Evolutionary conservation across 352 stramenopile species (phyloP), one percentile per base, ranked within the genome.

Genomic region (Pythium plurisporium): DNA sequence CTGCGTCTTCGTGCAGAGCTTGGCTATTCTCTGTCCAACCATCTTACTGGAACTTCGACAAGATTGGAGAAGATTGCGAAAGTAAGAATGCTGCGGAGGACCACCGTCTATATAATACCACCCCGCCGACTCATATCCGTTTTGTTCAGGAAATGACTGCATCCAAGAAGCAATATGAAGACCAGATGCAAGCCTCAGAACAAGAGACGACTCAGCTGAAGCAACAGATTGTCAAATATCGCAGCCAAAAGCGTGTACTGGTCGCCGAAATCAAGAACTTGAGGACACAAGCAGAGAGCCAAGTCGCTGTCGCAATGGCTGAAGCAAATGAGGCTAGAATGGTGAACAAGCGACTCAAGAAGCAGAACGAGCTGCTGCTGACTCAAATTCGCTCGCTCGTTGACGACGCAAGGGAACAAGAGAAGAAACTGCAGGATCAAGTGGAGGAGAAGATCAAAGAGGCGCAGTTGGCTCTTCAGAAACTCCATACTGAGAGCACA

Each of bases 291-390:
- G 79, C 64, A 1, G 79, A 90, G 23, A 77, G 82, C 7, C 82
- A 94, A 58, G 72, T 91, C 40, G 67, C 83, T 5, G 79, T 91
- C n/a, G 83, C 81, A 5, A 88, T 91, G 73, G 83, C 83, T 5
- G 83, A 94, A 75, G 83, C 83, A 4, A 86, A 69, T 38, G 83
- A 94, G 55, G 77, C 83, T n/a, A 75, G 83, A n/a, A 94, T 94
- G 83, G 83, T 91, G 42, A 91, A 94, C 50, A 78, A 73, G 33
- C 69, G 83, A 4, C 54, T 94, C 48, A 91, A 94, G 53, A 87
- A 80, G 57, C 83, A 94, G 56, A 94, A 94, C 47, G 81, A 90
- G 53, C 55, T 94, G 36, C 44, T 94, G 26, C 30, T 94, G 40
- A 91, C 75, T 5, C 83, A 94, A 42, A 91, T 94, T 42, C 65